A percentile compares a stretch with the other conserved stretches of the same genome.
Conservation (phyloP, 2,329 filamentous ascomycete species). For the Fusarium mangiferae region DNA sequence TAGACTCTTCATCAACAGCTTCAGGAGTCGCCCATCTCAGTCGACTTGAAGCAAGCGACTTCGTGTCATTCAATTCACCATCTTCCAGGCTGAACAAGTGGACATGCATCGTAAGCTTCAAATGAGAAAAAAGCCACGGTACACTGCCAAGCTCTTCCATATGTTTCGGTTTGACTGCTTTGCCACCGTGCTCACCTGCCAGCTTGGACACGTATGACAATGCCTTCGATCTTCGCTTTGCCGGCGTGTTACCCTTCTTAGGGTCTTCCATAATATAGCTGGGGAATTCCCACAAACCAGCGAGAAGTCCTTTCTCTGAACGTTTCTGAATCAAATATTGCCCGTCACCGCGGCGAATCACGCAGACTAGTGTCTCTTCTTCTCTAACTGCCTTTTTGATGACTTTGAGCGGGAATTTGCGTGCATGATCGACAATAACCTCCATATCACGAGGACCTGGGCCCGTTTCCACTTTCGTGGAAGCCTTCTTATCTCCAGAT, state of each 20-base stretch:
- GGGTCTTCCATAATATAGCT: slow-evolving; percentile 51
- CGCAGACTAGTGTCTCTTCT: slow-evolving; percentile 65
- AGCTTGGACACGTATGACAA: slow-evolving; percentile 47
- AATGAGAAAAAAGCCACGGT: slow-evolving; percentile 67
- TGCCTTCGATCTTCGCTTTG: slow-evolving; percentile 52
- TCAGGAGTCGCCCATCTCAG: slow-evolving; percentile 52
- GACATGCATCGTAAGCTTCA: slow-evolving; percentile 68
- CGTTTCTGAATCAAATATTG: slow-evolving; percentile 61
- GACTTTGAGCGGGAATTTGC: slow-evolving; percentile 61
- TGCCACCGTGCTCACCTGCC: slow-evolving; percentile 24
- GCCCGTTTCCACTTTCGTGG: slow-evolving; percentile 17
- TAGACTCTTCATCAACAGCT: slow-evolving; percentile 60
- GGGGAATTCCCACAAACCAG: slow-evolving; percentile 67
- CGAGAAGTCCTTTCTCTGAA: slow-evolving; percentile 64
- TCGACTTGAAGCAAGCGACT: slow-evolving; percentile 29
- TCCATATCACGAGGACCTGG: slow-evolving; percentile 44
- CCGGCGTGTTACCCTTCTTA: slow-evolving; percentile 37
- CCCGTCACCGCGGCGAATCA: slow-evolving; percentile 57
- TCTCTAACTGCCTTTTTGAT: slow-evolving; percentile 63
- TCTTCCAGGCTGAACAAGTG: slow-evolving; percentile 57
- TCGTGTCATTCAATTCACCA: background rate
- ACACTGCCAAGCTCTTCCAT: slow-evolving; percentile 60
- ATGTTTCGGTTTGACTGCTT: slow-evolving; percentile 42
- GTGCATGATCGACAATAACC: slow-evolving; percentile 56
- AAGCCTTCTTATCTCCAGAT: slow-evolving; percentile 6